Conservation (phyloP, 257 asterid species). For the Plectranthus barbatus region DNA sequence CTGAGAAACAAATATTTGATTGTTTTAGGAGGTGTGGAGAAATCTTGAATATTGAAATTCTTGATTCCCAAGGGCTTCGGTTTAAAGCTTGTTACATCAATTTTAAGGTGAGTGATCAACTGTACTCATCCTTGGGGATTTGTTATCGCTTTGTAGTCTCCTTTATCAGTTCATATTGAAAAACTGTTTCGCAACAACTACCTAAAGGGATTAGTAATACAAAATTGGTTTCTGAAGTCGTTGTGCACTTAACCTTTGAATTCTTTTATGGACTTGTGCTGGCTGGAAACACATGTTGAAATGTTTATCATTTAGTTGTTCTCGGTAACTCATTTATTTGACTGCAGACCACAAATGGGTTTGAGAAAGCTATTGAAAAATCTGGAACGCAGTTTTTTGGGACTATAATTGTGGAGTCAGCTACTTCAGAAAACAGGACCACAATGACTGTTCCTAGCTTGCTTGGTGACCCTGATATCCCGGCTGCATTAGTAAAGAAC, state of each 20-base stretch:
- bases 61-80: conserved; percentile 5
- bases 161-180: not conserved
- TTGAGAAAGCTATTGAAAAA: conserved; percentile 25
- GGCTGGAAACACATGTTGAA: not conserved
- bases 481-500: conserved; percentile 45
- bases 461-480: conserved; percentile 36
- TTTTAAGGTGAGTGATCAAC: conserved; percentile 39
- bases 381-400: not conserved
- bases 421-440: conserved; percentile 16
- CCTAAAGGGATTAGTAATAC: no score
- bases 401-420: conserved; percentile 28
- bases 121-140: not conserved
- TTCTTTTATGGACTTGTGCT: not conserved
- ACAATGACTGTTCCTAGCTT: conserved; percentile 31
- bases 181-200: no score
- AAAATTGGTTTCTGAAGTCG: not conserved
- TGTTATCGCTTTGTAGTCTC: not conserved
- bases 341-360: conserved; percentile 39
- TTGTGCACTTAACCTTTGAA: not conserved
- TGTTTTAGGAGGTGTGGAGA: conserved; percentile 28
- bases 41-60: conserved; percentile 29
- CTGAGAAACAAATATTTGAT: not conserved
- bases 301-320: not conserved
- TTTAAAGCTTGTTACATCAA: conserved; percentile 28
- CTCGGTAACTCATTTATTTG: conserved; percentile 9